Evolutionary conservation across 768 basidiomycete genomes (phyloP).

Genomic region (Serendipita sp.): DNA sequence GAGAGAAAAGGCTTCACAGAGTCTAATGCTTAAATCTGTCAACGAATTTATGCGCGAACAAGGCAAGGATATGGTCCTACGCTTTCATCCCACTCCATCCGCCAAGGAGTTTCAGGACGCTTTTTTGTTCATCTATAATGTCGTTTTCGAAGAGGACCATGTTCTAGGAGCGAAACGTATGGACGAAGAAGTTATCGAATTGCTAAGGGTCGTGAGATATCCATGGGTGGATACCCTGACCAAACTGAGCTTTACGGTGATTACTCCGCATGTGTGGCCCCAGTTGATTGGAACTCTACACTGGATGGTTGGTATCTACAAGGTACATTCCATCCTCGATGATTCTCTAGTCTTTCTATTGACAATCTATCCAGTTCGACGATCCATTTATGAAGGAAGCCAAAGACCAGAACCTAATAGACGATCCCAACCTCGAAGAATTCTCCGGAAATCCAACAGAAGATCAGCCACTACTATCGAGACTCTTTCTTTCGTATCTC

Average conservation of each 20-base stretch:
- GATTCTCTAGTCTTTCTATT: neutral
- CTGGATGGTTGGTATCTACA: constrained; percentile 80
- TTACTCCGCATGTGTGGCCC: constrained; percentile 88
- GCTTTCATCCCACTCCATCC: constrained; percentile 60
- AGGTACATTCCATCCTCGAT: constrained; percentile 32
- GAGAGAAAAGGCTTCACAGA: constrained; percentile 10
- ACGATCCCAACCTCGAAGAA: neutral
- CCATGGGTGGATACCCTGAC: constrained; percentile 67
- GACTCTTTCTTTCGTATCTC: neutral
- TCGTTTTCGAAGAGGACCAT: constrained; percentile 55
- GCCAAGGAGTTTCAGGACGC: constrained; percentile 75
- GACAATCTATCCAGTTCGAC: constrained; percentile 20
- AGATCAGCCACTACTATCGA: constrained; percentile 9
- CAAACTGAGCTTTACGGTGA: constrained; percentile 72
- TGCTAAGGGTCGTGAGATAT: constrained; percentile 63
- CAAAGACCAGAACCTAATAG: constrained; percentile 28
- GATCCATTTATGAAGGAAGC: neutral
- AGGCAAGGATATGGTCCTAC: constrained; percentile 42
- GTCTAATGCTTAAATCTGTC: constrained; percentile 58
- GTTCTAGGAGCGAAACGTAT: constrained; percentile 35
- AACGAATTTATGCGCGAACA: constrained; percentile 45
- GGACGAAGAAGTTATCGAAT: constrained; percentile 70
- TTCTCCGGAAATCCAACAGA: neutral
- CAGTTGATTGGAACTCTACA: constrained; percentile 71
- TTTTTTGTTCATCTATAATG: constrained; percentile 55